Evolutionary conservation across 2,329 filamentous ascomycete genomes (phyloP), one percentile per base, ranked within the genome.

Genomic region (Plectosphaerella sp.): DNA sequence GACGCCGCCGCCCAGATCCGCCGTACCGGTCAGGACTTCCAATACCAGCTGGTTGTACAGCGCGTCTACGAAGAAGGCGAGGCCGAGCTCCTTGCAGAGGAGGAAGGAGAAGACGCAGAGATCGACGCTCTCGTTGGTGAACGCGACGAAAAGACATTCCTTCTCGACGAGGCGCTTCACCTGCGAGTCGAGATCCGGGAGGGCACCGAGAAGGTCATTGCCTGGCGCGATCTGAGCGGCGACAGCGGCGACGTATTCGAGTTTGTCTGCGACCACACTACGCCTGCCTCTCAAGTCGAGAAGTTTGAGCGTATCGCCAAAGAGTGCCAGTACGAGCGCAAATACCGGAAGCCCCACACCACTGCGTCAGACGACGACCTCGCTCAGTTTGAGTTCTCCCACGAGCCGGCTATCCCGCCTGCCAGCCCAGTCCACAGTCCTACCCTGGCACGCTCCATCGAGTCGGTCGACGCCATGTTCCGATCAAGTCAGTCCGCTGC

Each of bases 61-160:
- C 84, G 94, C 55, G 93, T 93, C 54, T 99, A 96, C 77, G 94
- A 99, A 66, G 94, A 99, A 72, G 94, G 94, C 52, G 94, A 99
- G 66, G 93, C 92, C 57, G 93, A 97, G 64, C 80, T 94, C 20
- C 74, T 96, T 42, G 91, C 87, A 45, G 93, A 96, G 61, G 93
- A 96, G 66, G 90, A 92, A 62, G 90, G 85, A 49, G 90, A 93
- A 57, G 89, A 96, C 73, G 86, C 81, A 47, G 87, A 83, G 53
- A 80, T 83, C 45, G 89, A 93, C 64, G 84, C 82, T n/a, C 77
- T 94, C 50, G 79, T 79, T 25, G 76, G 78, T 22, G 92, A 97
- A 64, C 90, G 91, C 62, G 95, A 99, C 86, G 94, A 99, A 73
- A 97, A 96, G 76, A 93, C 88, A 0, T 99, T 97, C 67, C 72